Conservation (phyloP, 257 asterid genomes). For the Capsicum pubescens region DNA sequence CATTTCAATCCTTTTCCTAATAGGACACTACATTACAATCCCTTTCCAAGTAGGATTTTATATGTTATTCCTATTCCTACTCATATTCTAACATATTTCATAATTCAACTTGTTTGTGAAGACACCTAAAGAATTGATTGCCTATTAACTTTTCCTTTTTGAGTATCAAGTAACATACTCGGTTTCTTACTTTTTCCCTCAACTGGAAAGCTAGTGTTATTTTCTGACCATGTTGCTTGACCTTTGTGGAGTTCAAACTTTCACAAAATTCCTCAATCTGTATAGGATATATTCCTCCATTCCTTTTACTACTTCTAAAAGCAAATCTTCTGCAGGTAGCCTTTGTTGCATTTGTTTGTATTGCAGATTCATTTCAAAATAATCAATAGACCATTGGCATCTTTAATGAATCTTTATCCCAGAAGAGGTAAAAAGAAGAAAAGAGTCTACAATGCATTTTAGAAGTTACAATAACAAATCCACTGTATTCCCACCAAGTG, state of each 20-base stretch:
- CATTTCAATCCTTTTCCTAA: no score
- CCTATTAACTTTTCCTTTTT: neutral
- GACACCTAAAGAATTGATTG: neutral
- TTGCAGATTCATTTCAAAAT: neutral
- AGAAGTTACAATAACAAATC: neutral
- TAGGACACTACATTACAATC: no score
- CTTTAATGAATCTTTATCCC: neutral
- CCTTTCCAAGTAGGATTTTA: no score
- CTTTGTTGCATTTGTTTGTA: neutral
- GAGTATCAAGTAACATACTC: neutral
- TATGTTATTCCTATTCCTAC: no score
- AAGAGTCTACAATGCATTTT: neutral
- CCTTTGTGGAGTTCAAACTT: conserved; percentile 23
- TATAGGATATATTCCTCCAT: conserved; percentile 16
- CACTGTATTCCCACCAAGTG: no score
- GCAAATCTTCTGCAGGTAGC: neutral
- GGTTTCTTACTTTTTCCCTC: neutral
- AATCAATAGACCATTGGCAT: neutral
- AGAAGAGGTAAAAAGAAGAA: neutral
- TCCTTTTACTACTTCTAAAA: neutral
- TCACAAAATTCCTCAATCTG: neutral
- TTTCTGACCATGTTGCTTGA: neutral
- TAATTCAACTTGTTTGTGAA: conserved; percentile 11
- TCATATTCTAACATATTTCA: neutral
- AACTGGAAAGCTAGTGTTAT: neutral